phyloP scores from a whole-genome alignment of 2,329 filamentous ascomycete genomes.

The Trichoderma cornu-damae region DNA sequence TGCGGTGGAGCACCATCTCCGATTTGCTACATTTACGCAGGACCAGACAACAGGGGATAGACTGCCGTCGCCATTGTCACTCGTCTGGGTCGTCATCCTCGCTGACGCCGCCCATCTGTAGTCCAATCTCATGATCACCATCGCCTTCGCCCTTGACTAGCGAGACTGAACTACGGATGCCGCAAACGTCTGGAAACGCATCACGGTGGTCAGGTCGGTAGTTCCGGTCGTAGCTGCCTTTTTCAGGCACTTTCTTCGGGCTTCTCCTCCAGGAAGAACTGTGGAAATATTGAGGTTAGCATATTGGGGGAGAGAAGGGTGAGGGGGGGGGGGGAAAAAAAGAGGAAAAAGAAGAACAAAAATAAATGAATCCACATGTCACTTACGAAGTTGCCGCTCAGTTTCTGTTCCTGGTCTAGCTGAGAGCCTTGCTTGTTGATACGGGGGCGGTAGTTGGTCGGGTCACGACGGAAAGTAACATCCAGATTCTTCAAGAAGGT shows the following conservation, averaged over 20 bases:
- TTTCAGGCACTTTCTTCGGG: constrained; percentile 55
- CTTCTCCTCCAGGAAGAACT: constrained; percentile 92
- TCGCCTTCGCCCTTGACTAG: constrained; percentile 29
- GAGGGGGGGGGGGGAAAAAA: no score
- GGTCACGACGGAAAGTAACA: constrained; percentile 97
- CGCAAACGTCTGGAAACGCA: constrained; percentile 44
- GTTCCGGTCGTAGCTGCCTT: constrained; percentile 39
- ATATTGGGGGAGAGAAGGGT: no score
- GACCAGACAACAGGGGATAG: constrained; percentile 64
- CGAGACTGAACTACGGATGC: constrained; percentile 44
- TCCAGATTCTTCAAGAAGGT: constrained; percentile 93
- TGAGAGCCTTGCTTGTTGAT: constrained; percentile 98
- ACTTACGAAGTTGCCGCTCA: constrained; percentile 83
- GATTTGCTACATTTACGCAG: constrained; percentile 36
- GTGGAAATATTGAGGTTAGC: no score
- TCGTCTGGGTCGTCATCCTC: constrained; percentile 65
- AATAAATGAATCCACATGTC: not conserved
- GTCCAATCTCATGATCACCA: constrained; percentile 31
- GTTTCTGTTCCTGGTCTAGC: constrained; percentile 96
- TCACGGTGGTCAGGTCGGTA: constrained; percentile 28
- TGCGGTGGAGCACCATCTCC: constrained; percentile 2
- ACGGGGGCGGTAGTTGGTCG: constrained; percentile 89
- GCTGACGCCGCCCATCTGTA: constrained; percentile 47
- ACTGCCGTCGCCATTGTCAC: constrained; percentile 53
- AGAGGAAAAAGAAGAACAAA: not conserved